Percentiles rank a stretch among this genome's conserved stretches.
Conservation (phyloP, 2,329 filamentous ascomycete genomes). For the Myriosclerotinia curreyana region DNA sequence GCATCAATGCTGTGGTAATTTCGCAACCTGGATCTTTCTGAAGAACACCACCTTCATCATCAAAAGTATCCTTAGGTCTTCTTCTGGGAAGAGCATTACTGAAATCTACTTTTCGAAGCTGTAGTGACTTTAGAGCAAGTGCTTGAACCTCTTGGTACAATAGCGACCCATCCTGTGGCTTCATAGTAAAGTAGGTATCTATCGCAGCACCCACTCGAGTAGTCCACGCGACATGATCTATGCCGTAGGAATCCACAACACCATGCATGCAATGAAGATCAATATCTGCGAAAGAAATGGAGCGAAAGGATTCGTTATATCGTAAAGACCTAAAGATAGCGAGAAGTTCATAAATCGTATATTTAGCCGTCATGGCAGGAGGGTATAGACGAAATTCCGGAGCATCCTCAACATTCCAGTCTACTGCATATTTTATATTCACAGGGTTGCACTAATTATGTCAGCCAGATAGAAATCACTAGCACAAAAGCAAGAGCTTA, state of each 20-base stretch:
- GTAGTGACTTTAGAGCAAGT: slow-evolving; percentile 62
- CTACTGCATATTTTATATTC: slow-evolving; percentile 62
- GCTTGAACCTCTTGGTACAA: slow-evolving; percentile 67
- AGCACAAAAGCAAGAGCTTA: slow-evolving; percentile 36
- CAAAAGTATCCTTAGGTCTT: slow-evolving; percentile 45
- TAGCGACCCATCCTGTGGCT: slow-evolving; percentile 46
- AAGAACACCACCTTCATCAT: slow-evolving; percentile 47
- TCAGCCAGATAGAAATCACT: slow-evolving; percentile 14
- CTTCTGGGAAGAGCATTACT: slow-evolving; percentile 57
- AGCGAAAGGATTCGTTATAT: slow-evolving; percentile 67
- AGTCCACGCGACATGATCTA: slow-evolving; percentile 59
- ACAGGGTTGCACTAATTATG: slow-evolving; percentile 49
- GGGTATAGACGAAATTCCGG: slow-evolving; percentile 63
- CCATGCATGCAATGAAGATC: slow-evolving; percentile 63
- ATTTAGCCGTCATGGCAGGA: slow-evolving; percentile 52
- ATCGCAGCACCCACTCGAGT: slow-evolving; percentile 48
- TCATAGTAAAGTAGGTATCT: slow-evolving; percentile 36
- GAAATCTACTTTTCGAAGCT: slow-evolving; percentile 63
- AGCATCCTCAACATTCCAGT: slow-evolving; percentile 61
- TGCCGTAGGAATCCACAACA: slow-evolving; percentile 56
- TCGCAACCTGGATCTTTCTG: slow-evolving; percentile 62
- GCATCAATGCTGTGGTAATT: slow-evolving; percentile 66
- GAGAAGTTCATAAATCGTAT: slow-evolving; percentile 61
- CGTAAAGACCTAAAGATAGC: slow-evolving; percentile 66
- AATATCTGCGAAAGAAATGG: slow-evolving; percentile 65